Percentiles rank a stretch among this genome's conserved stretches.
phyloP scores from a whole-genome alignment of 768 basidiomycete species.

The Tylopilus balloui region DNA sequence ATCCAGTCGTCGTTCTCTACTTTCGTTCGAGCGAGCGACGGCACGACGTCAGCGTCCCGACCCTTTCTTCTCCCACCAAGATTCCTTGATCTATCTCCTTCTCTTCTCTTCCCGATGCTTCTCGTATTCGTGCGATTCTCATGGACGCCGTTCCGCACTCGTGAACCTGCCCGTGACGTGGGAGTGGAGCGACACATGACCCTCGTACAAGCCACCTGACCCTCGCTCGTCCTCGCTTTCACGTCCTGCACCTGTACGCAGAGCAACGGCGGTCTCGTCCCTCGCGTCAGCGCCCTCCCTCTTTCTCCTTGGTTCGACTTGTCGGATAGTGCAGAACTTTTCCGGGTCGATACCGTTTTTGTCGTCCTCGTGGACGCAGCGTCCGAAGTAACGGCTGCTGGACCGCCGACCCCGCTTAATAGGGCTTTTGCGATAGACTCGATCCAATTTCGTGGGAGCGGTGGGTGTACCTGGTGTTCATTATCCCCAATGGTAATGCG shows the following conservation, averaged over 20 bases:
- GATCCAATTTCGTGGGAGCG: conserved; percentile 66
- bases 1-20: conserved; percentile 57
- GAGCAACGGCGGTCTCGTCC: conserved; percentile 31
- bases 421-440: conserved; percentile 66
- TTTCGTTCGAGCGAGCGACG: conserved; percentile 56
- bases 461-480: conserved; percentile 37
- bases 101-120: conserved; percentile 25
- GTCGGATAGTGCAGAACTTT: conserved; percentile 23
- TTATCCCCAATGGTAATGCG: conserved; percentile 31
- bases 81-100: conserved; percentile 15
- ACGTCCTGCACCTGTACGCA: conserved; percentile 32
- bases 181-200: conserved; percentile 72
- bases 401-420: conserved; percentile 46
- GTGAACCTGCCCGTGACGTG: conserved; percentile 55
- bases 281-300: conserved; percentile 9
- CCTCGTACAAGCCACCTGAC: conserved; percentile 45
- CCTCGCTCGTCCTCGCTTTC: conserved; percentile 26
- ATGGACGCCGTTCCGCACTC: conserved; percentile 26
- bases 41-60: conserved; percentile 41
- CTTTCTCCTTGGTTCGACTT: conserved; percentile 23
- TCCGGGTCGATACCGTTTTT: conserved; percentile 22
- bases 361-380: conserved; percentile 22
- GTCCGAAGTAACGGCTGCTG: conserved; percentile 29
- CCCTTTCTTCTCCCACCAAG: conserved; percentile 27
- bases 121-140: conserved; percentile 13